Evolutionary conservation across 1,139 yeast species (phyloP), one percentile per base, ranked within the genome.

Genomic region (Yamadazyma dushanensis): DNA sequence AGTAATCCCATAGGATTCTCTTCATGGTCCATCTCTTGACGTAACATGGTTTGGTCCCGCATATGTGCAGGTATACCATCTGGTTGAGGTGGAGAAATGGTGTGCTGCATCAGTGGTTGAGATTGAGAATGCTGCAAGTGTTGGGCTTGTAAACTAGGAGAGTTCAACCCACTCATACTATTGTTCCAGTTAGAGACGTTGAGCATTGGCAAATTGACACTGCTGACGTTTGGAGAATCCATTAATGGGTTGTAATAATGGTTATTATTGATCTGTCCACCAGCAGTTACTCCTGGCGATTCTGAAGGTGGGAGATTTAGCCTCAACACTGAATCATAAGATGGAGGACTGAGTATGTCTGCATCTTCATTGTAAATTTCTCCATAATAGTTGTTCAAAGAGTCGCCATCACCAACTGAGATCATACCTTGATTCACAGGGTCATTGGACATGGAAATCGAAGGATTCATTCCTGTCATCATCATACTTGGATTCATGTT

Each of bases 351-450:
- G 13, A 30, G 13, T 3, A 8, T 14, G 5, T 28, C 36, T 6
- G 21, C 31, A 8, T 37, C 41, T 13, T 37, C 37, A 10, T 31
- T 10, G 26, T 45, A 45, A 34, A 44, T 37, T 6, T 45, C 47
- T 3, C 41, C 38, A 29, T 36, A 44, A 21, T 36, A 40, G 19
- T 39, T 37, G 25, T 32, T 34, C 13, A 38, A 29, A 2, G 15
- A 17, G 10, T 5, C 16, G 15, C 10, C n/a, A n/a, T 26, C 21
- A 3, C 21, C 14, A 26, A 11, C 13, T 6, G 9, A 3, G 24
- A 24, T 31, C 7, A 30, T 22, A 8, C 18, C n/a, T 3, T 16
- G 27, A 18, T 29, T 21, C 19, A 15, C 8, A 29, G 22, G 8
- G 14, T 14, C 25, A 20, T 20, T 17, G 14, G 11, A 9, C 30